A percentile compares a stretch with the other conserved stretches of the same genome.
Conservation (phyloP, 2,329 filamentous ascomycete genomes). For the Xylariaceae sp. region DNA sequence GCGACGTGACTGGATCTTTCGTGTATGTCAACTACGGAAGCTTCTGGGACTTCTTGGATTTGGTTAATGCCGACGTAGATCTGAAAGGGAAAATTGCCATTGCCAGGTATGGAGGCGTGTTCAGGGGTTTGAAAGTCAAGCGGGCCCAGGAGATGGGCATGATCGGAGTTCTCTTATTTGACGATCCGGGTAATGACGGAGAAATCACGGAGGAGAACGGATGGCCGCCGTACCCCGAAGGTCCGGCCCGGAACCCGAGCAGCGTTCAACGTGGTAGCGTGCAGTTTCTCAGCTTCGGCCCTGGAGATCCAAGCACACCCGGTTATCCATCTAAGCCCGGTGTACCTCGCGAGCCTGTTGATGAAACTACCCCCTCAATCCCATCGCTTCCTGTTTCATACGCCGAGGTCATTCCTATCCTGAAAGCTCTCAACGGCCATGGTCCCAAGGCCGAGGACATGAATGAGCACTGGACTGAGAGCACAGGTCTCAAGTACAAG, state of each 20-base stretch:
- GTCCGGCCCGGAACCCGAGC: slow-evolving; percentile 81
- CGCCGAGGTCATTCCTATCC: slow-evolving; percentile 75
- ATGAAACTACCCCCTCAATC: slow-evolving; percentile 72
- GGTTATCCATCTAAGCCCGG: slow-evolving; percentile 92
- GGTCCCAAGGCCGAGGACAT: slow-evolving; percentile 75
- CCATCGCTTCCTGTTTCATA: slow-evolving; percentile 92
- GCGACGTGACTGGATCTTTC: slow-evolving; percentile 83
- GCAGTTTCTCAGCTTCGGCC: slow-evolving; percentile 69
- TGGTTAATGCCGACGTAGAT: slow-evolving; percentile 68
- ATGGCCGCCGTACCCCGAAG: slow-evolving; percentile 73
- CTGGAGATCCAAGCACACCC: slow-evolving; percentile 82
- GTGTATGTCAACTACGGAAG: slow-evolving; percentile 92
- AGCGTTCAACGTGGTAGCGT: slow-evolving; percentile 87
- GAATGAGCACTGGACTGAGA: slow-evolving; percentile 65
- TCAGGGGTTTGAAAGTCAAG: slow-evolving; percentile 89
- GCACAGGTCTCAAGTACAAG: slow-evolving; percentile 71
- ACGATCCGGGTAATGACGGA: slow-evolving; percentile 85
- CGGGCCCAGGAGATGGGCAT: slow-evolving; percentile 87
- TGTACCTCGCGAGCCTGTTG: slow-evolving; percentile 68
- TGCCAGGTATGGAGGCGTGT: slow-evolving; percentile 79
- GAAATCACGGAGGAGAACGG: slow-evolving; percentile 78
- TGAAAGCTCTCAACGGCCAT: slow-evolving; percentile 86
- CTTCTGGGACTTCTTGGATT: slow-evolving; percentile 78
- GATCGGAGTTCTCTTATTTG: slow-evolving; percentile 80
- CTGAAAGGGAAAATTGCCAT: slow-evolving; percentile 83